Evolutionary conservation across 441 rosid genomes (phyloP), one percentile per base, ranked within the genome.

Genomic region (Gossypium lobatum): DNA sequence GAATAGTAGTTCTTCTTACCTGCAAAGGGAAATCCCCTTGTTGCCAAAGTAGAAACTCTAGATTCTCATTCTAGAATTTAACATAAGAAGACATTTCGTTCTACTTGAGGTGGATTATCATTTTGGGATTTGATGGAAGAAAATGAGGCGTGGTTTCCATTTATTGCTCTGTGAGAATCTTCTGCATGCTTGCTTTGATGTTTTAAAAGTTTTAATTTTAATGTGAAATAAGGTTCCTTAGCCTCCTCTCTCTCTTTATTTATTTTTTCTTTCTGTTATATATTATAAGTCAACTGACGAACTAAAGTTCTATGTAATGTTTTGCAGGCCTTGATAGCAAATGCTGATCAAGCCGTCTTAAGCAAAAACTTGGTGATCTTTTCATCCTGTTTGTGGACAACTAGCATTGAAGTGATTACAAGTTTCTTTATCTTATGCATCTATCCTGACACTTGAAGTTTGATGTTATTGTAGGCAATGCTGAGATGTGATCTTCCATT

Each of bases 401-500:
- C 4, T 31, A 31, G 62, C 18, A 53, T 53, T 28, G 72, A 69
- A 53, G 46, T 53, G 62, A 53, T 17, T 4, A 52, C 25, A 4
- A 9, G n/a, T 69, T 53, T 17, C 8, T 53, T 10, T 52, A 50
- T 65, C 53, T 65, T 45, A 8, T 45, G 13, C 2, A 26, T 67
- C 34, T 25, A 8, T 50, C 45, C 21, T 46, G 48, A 72, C 28
- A 37, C 45, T 11, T 46, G 20, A 64, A 68, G 61, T 42, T 21
- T 67, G 59, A 23, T 57, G 1, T 74, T 70, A 61, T 84, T 75
- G 73, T 86, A 95, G 99, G 98, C 97, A 73, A 73, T 90, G 75
- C 83, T 95, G 60, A 87, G 98, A 39, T 83, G 86, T 68, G 97
- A 95, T 86, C 97, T 95, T 74, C 97, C 98, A 17, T 83, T 74